Evolutionary conservation across 1,284 basidiomycete species (phyloP), one percentile per base, ranked within the genome.

Genomic region (Pseudozyma sp.): DNA sequence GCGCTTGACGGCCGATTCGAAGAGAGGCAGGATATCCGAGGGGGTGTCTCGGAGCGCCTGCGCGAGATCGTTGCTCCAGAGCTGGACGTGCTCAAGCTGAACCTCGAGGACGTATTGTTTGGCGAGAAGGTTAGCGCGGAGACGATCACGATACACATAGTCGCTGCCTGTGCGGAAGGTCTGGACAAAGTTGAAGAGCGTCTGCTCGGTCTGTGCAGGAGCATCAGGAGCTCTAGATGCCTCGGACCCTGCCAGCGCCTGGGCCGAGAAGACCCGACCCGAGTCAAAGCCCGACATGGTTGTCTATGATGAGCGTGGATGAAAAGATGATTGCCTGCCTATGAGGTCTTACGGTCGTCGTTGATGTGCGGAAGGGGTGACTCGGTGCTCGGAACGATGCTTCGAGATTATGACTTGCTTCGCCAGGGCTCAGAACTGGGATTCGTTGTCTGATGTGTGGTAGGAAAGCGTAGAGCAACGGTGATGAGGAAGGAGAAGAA

Each of bases 71-170:
- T 97, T 94, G 81, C 95, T 94, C 88, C 92, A 99, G 24, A 96
- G 88, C 71, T 91, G 90, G 47, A 99, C 86, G 86, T 99, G 94
- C 50, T 91, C 89, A 73, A 99, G 88, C 84, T 97, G 93, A 19
- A 99, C 91, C 81, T 99, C 95, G 24, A 99, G 89, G 17, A 94
- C 89, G 81, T 95, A 91, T 75, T 95, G 93, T 84, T 94, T 95
- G 65, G 97, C 86, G 14, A 99, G 88, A 40, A 98, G 86, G 80
- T 95, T 97, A 48, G 91, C 92, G 19, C 95, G 89, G 45, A 99
- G 87, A 69, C 92, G 92, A 83, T 99, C 96, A 80, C 94, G 94
- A 75, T 64, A 75, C 52, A 83, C 71, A 71, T 79, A 84, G 61
- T 82, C 82, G 62, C 77, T 82, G 47, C 79, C 81, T 8, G 72